Evolutionary conservation across 371 early-diverging fungal genomes (phyloP).

Genomic region (Blakeslea trispora): DNA sequence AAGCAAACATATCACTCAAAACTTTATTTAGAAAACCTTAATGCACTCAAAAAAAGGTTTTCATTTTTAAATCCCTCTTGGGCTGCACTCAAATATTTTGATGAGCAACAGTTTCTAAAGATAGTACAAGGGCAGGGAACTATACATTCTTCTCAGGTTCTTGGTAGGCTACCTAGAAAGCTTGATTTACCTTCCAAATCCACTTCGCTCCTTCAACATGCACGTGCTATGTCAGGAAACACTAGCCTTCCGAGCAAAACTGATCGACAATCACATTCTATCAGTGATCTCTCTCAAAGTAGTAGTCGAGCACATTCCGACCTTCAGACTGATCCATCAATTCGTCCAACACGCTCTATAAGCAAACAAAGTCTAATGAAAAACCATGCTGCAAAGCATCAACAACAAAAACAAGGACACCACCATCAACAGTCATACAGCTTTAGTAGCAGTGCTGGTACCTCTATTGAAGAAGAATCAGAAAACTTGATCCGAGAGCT

Average conservation of each 20-base stretch:
- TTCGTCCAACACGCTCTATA: no score
- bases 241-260: background rate
- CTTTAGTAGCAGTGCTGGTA: background rate
- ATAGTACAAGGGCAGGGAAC: slow-evolving; percentile 37
- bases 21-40: slow-evolving; percentile 20
- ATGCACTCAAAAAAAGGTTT: slow-evolving; percentile 30
- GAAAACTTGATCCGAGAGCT: slow-evolving; percentile 12
- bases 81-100: slow-evolving; percentile 45
- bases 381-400: no score
- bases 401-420: background rate
- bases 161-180: slow-evolving; percentile 33
- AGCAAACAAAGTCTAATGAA: no score
- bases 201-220: slow-evolving; percentile 4
- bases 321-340: no score
- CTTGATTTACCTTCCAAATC: slow-evolving; percentile 20
- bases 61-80: slow-evolving; percentile 39
- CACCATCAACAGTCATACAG: background rate
- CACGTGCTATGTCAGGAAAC: background rate
- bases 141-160: slow-evolving; percentile 26
- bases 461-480: background rate
- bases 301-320: background rate
- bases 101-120: slow-evolving; percentile 37
- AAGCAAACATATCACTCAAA: background rate
- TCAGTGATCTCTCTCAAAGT: background rate
- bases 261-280: background rate